Evolutionary conservation across 2,329 filamentous ascomycete species (phyloP).

Genomic region (Aspergillus clavatus): DNA sequence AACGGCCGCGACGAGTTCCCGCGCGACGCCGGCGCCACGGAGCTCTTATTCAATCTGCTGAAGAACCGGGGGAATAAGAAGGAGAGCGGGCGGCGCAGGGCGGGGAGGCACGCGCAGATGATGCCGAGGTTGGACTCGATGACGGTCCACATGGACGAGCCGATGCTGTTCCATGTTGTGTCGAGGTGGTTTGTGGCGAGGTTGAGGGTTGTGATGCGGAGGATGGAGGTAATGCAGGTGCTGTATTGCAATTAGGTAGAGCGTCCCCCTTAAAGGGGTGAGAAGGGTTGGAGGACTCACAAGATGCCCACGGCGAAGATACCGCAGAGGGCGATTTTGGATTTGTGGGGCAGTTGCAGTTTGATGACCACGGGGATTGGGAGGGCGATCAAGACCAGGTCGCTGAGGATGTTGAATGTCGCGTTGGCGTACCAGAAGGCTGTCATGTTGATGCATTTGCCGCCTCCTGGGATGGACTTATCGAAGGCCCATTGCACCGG

Average conservation of each 20-base stretch:
- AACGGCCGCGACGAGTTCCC: not conserved
- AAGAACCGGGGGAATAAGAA: constrained; percentile 9
- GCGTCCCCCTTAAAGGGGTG: not conserved
- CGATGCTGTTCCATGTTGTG: constrained; percentile 24
- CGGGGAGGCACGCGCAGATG: constrained; percentile 37
- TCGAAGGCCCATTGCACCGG: constrained; percentile 17
- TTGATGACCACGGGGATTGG: constrained; percentile 31
- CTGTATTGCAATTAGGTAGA: constrained; percentile 1
- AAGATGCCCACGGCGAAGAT: constrained; percentile 26
- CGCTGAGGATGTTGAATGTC: constrained; percentile 34
- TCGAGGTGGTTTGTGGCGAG: constrained; percentile 18
- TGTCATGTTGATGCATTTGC: constrained; percentile 45
- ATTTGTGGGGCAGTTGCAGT: constrained; percentile 32
- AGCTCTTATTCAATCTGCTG: not conserved
- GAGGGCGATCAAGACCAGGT: constrained; percentile 34
- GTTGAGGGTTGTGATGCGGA: constrained; percentile 13
- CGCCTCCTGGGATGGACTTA: constrained; percentile 15
- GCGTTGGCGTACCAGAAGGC: constrained; percentile 50
- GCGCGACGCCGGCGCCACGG: not conserved
- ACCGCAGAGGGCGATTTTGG: constrained; percentile 48
- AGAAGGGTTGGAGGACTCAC: constrained; percentile 22
- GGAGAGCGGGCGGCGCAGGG: constrained; percentile 23
- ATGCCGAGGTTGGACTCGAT: constrained; percentile 35
- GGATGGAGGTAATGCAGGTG: constrained; percentile 15
- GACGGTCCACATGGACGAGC: constrained; percentile 35